phyloP scores from a whole-genome alignment of 2,329 filamentous ascomycete genomes.

The Harringtonia aguacate region DNA sequence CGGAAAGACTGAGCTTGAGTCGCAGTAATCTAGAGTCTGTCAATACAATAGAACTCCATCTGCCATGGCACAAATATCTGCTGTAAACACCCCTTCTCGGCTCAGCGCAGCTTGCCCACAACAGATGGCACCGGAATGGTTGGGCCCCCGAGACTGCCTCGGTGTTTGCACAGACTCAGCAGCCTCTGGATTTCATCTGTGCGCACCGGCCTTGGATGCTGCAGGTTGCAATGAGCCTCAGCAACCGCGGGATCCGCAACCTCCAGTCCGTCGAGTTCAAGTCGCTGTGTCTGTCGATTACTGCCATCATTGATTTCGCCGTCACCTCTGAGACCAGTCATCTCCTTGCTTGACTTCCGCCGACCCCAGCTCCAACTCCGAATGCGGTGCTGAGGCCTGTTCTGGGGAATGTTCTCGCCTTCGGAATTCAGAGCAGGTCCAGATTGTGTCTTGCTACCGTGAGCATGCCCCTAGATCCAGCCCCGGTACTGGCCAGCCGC shows the following conservation, averaged over 20 bases:
- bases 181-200: conserved; percentile 15
- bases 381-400: background rate
- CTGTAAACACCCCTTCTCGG: background rate
- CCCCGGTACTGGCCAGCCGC: too few species aligned
- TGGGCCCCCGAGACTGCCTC: background rate
- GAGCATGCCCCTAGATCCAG: too few species aligned
- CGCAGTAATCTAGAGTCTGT: too few species aligned
- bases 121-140: background rate
- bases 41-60: too few species aligned
- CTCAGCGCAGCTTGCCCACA: background rate
- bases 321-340: background rate
- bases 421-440: background rate
- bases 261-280: background rate
- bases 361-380: conserved; percentile 10
- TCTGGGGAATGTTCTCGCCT: background rate
- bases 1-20: too few species aligned
- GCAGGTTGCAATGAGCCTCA: conserved; percentile 14
- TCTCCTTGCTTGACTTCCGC: conserved; percentile 1
- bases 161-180: conserved; percentile 12
- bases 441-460: background rate
- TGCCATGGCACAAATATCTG: too few species aligned
- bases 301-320: background rate
- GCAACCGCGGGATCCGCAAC: conserved; percentile 10
- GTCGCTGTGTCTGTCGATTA: background rate
- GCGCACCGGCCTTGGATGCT: conserved; percentile 18